These are phyloP conservation scores for Comarum palustre DNA, from an alignment of 306 rosid species.

Conservation along the genomic window DNA sequence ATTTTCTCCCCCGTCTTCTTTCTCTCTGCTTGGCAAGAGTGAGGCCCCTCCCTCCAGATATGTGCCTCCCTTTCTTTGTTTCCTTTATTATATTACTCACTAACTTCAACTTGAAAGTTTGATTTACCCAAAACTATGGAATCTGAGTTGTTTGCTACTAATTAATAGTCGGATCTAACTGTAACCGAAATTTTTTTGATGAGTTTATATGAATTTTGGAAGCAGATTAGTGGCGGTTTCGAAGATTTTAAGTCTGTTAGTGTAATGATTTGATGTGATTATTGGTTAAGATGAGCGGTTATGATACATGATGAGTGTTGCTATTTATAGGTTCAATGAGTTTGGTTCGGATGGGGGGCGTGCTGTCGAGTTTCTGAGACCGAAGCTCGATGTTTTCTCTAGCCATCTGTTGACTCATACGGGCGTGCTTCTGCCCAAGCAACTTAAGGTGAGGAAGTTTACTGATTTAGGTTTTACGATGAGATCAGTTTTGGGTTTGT, in stretches of 20 bases:
- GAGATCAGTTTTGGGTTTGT: background rate
- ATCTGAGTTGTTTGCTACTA: background rate
- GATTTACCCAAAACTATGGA: background rate
- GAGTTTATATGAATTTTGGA: background rate
- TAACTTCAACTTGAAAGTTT: no score
- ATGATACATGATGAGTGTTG: background rate
- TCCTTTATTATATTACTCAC: no score
- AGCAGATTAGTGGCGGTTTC: background rate
- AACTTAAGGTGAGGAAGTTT: conserved; percentile 44
- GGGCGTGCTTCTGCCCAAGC: conserved; percentile 40
- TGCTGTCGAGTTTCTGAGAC: conserved; percentile 46
- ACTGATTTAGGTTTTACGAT: background rate
- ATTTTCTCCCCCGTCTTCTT: conserved; percentile 52
- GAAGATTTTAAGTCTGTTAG: background rate
- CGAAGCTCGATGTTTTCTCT: conserved; percentile 45
- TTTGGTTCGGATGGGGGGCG: conserved; percentile 60
- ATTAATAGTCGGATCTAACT: background rate
- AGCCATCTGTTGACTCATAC: conserved; percentile 35
- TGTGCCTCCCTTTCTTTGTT: background rate
- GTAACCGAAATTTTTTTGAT: background rate
- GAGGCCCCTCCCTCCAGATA: conserved; percentile 35
- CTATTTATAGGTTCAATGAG: conserved; percentile 45
- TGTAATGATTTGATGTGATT: no score
- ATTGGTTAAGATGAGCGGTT: background rate
- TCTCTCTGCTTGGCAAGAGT: conserved; percentile 65